phyloP scores from a whole-genome alignment of 208 protist genomes.

The Leishmania mexicana region DNA sequence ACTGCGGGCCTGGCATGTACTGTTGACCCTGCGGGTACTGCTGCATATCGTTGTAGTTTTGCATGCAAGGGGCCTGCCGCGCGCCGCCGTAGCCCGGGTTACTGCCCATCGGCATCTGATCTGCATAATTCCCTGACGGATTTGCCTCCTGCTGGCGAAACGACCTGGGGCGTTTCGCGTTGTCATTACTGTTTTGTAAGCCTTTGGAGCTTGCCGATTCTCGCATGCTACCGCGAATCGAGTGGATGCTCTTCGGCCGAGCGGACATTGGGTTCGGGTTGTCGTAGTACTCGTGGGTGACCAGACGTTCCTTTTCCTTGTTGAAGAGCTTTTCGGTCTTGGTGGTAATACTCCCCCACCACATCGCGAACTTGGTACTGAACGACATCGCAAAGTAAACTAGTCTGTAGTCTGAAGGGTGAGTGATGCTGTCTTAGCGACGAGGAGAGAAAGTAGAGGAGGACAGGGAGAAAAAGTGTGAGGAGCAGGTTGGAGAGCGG shows the following conservation, averaged over 20 bases:
- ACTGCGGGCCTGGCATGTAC: not conserved
- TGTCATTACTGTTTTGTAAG: not conserved
- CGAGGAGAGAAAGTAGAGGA: not conserved
- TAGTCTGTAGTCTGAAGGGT: not conserved
- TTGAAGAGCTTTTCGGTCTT: constrained; percentile 60
- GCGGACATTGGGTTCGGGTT: constrained; percentile 43
- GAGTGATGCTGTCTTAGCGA: not conserved
- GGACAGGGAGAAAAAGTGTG: not conserved
- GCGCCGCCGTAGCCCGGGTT: not conserved
- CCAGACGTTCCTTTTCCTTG: constrained; percentile 60
- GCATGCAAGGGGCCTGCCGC: constrained; percentile 8
- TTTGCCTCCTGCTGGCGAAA: constrained; percentile 3
- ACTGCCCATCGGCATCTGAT: not conserved
- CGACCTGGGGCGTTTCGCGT: not conserved
- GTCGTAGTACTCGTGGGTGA: constrained; percentile 67
- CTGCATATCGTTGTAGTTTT: constrained; percentile 18
- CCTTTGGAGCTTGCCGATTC: not conserved
- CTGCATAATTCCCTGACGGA: not conserved
- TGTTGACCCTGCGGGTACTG: not conserved
- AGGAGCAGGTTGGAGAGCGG: not conserved
- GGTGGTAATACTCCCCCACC: constrained; percentile 58
- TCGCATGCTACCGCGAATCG: constrained; percentile 47
- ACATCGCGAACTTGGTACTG: constrained; percentile 67
- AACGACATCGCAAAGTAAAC: constrained; percentile 43
- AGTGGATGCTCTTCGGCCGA: constrained; percentile 51